Conservation (phyloP, 2,329 filamentous ascomycete species). For the Alternaria dauci region DNA sequence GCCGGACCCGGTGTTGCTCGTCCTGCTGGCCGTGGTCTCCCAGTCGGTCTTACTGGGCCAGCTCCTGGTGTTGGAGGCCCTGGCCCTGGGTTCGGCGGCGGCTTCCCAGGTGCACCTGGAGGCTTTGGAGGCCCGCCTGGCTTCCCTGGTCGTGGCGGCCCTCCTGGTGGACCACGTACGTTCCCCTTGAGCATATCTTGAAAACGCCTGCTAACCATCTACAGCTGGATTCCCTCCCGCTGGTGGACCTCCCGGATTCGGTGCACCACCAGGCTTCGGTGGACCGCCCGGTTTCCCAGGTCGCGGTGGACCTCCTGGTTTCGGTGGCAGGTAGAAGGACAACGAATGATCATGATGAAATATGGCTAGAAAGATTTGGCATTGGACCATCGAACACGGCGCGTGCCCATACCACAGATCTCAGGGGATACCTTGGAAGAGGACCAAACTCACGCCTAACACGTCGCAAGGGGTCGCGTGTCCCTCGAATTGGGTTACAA, state of each 20-base stretch:
- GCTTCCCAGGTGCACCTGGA: constrained; percentile 49
- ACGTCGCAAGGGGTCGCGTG: background rate
- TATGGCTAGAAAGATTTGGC: constrained; percentile 5
- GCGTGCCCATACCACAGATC: constrained; percentile 1
- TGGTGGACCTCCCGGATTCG: constrained; percentile 60
- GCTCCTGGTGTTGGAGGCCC: constrained; percentile 86
- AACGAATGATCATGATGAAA: constrained; percentile 6
- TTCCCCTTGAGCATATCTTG: background rate
- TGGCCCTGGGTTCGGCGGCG: constrained; percentile 67
- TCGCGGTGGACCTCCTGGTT: constrained; percentile 41
- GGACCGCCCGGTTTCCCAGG: constrained; percentile 34
- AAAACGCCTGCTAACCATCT: constrained; percentile 32
- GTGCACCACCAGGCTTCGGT: constrained; percentile 42
- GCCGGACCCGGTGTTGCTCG: constrained; percentile 89
- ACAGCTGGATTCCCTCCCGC: constrained; percentile 55
- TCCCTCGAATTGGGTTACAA: background rate
- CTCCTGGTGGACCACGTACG: constrained; percentile 51
- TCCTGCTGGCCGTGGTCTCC: constrained; percentile 85
- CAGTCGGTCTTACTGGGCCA: constrained; percentile 86
- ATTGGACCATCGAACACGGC: constrained; percentile 7
- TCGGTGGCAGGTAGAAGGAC: constrained; percentile 33
- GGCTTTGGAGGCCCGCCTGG: constrained; percentile 49
- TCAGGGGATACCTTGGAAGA: constrained; percentile 10
- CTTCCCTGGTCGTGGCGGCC: constrained; percentile 48
- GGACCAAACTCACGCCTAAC: constrained; percentile 4